Evolutionary conservation across 345 rosid species (phyloP), one percentile per base, ranked within the genome.

Genomic region (Reutealis trisperma): DNA sequence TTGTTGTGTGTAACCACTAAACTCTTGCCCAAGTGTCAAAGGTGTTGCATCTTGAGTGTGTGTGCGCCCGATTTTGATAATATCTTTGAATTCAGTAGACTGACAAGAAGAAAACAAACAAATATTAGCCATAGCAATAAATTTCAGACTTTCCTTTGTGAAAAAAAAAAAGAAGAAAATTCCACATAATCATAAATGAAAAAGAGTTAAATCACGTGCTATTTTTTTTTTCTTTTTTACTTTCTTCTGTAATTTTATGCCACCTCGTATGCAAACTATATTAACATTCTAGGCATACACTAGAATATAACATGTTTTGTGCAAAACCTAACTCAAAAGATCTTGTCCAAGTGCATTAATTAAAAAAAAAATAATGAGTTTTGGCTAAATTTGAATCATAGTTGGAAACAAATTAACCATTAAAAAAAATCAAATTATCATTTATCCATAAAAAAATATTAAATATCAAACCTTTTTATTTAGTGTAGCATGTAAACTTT

Each of bases 31-130:
- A 41, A 93, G 88, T 25, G 98, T 96, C 90, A 96, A 89, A 77
- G 98, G 99, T 77, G 99, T 96, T 34, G 98, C 96, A 86, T 96
- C 99, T 85, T 93, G 99, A 83, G 98, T 96, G 84, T 93, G 99
- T 42, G 98, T 92, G 74, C 97, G 89, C 73, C 98, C 98, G 80
- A 93, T 93, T 86, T 96, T 96, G 71, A 96, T 95, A 80, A 93
- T 93, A 80, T 92, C 97, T 75, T 90, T 79, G 76, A 96, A 96
- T 73, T 96, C 97, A 69, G 78, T 47, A 24, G 95, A 89, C 99
- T 96, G 83, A n/a, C 52, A 32, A 71, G 67, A 59, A 45, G 2
- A 78, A 45, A 75, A 41, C 52, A 63, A 41, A 2, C 67, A 58
- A 34, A 62, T 19, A 9, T 45, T 27, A 30, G 32, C 7, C 10